Conservation (phyloP, 1,284 basidiomycete genomes). For the Microbotryomycetes sp. region DNA sequence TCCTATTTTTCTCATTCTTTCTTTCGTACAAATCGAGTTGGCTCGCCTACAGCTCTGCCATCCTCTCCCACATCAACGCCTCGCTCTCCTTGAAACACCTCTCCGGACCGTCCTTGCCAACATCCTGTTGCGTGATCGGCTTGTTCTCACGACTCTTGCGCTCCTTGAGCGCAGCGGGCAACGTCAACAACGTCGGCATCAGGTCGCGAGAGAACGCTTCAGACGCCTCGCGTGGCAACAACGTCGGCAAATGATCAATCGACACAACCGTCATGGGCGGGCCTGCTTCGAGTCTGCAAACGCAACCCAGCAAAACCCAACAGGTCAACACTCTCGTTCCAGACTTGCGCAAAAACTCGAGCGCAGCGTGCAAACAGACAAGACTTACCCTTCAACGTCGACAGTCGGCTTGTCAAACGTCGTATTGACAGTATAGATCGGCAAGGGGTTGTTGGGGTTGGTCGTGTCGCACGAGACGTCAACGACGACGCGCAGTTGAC, state of each 20-base stretch:
- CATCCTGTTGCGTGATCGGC: constrained; percentile 13
- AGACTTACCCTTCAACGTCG: constrained; percentile 50
- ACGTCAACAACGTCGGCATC: constrained; percentile 73
- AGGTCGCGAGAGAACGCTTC: constrained; percentile 92
- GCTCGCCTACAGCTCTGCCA: constrained; percentile 41
- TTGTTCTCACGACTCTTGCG: constrained; percentile 13
- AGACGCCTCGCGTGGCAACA: constrained; percentile 90
- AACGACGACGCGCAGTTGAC: constrained; percentile 76
- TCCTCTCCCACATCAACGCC: constrained; percentile 71
- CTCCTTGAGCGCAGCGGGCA: constrained; percentile 44
- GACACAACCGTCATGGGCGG: constrained; percentile 78
- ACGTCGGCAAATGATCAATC: constrained; percentile 94
- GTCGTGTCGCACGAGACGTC: constrained; percentile 99
- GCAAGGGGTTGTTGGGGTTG: constrained; percentile 97
- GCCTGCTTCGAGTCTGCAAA: constrained; percentile 47
- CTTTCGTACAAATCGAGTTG: neutral
- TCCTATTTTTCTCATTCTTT: no score
- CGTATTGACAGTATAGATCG: constrained; percentile 92
- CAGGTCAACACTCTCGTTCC: neutral
- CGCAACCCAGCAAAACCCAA: neutral
- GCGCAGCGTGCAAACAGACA: no score
- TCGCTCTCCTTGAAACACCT: constrained; percentile 88
- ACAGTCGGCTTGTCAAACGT: constrained; percentile 93
- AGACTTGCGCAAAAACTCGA: neutral
- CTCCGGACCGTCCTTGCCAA: constrained; percentile 44